Evolutionary conservation across 2,329 filamentous ascomycete genomes (phyloP), one percentile per base, ranked within the genome.

Genomic region (Diaporthe sp.): DNA sequence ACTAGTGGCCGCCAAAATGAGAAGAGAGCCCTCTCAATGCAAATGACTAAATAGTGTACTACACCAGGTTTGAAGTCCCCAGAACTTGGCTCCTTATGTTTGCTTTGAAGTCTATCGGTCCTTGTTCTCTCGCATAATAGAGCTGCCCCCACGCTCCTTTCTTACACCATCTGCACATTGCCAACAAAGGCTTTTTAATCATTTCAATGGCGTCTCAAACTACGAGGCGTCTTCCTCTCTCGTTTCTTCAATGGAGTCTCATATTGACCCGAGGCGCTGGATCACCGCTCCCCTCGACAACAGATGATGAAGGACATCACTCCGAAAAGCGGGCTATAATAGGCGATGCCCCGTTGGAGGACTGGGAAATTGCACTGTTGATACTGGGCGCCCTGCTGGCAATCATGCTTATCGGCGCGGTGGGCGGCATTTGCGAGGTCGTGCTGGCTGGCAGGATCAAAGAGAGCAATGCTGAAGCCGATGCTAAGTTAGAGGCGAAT

Each of bases 381-480:
- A 44, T 71, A 2, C n/a, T 76, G 1, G 61, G 75, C 17, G 31
- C 67, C 6, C 3, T 76, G 2, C 7, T 73, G 5, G 75, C 39
- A 2, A 39, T 76, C 39, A 68, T 76, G 55, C 12, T 76, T 12
- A 42, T 76, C 13, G 74, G 75, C 17, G 20, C 25, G 31, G 28
- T 76, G 4, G 75, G 75, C 10, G 75, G 75, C 22, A 65, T 74
- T 8, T 75, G 68, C 15, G 75, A 76, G 63, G 63, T 72, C 9
- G 0, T 74, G 22, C 37, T 76, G 20, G 49, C 63, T 28, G 44
- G 73, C 12, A 76, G 58, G 57, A 73, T 73, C 58, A 53, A 49
- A 28, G n/a, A 65, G 57, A 73, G 71, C 71, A 73, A 73, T 17
- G 71, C 71, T 20, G 47, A 73, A 37, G 71, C 71, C 4, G 71